Conservation (phyloP, 2,329 filamentous ascomycete genomes). For the Aspergillus brasiliensis region DNA sequence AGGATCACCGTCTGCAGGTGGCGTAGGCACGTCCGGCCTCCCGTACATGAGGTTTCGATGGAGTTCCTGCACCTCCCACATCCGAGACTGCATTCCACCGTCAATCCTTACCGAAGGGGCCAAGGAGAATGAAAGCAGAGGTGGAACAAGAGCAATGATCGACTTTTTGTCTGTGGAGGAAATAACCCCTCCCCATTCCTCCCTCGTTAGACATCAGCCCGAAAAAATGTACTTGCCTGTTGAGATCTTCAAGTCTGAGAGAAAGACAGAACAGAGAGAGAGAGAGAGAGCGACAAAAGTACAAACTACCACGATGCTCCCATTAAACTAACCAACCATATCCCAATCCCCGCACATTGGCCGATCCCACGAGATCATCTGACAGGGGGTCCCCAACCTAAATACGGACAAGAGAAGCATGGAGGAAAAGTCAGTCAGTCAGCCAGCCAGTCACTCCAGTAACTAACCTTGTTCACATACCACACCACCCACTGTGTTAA, state of each 20-base stretch:
- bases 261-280: neutral
- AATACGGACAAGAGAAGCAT: neutral
- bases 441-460: neutral
- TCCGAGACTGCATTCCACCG: neutral
- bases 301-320: neutral
- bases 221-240: no score
- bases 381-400: neutral
- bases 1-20: neutral
- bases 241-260: neutral
- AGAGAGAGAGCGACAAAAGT: neutral
- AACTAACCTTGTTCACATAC: neutral
- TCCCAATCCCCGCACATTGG: neutral
- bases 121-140: neutral
- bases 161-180: neutral
- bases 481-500: neutral
- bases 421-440: no score
- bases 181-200: neutral
- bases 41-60: neutral
- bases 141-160: conserved; percentile 1
- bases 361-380: conserved; percentile 4
- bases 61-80: neutral
- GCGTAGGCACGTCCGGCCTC: neutral
- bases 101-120: conserved; percentile 6
- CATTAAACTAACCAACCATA: neutral
- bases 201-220: neutral